phyloP scores from a whole-genome alignment of 345 rosid species.

The Angophora floribunda region DNA sequence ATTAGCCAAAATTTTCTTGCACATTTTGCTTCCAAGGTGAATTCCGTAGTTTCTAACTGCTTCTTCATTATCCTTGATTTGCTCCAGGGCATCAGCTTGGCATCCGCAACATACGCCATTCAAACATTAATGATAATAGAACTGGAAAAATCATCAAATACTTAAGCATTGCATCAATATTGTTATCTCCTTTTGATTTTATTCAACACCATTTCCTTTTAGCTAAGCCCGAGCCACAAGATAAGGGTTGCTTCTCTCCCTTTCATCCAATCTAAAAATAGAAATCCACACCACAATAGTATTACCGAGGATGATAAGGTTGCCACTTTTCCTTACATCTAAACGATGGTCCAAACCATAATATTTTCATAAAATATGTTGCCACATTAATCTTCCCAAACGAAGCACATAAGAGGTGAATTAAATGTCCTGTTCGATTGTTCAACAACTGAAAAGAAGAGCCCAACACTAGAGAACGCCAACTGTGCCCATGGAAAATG shows the following conservation, averaged over 20 bases:
- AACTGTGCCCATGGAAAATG: too few species aligned
- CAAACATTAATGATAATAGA: background rate
- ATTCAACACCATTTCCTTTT: background rate
- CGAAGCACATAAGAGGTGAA: too few species aligned
- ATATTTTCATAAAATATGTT: too few species aligned
- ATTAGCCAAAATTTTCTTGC: constrained; percentile 83
- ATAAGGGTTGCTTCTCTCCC: background rate
- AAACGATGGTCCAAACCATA: too few species aligned
- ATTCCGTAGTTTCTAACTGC: constrained; percentile 86
- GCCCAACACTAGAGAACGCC: too few species aligned
- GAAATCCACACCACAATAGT: background rate
- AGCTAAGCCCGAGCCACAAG: background rate
- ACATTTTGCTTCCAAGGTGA: constrained; percentile 95
- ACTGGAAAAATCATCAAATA: background rate
- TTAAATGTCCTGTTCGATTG: too few species aligned
- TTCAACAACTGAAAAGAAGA: too few species aligned
- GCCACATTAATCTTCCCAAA: too few species aligned
- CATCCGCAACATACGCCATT: constrained; percentile 26
- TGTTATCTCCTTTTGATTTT: background rate
- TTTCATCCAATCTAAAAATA: background rate
- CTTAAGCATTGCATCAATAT: background rate
- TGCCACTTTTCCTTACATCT: too few species aligned
- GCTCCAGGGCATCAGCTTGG: constrained; percentile 88
- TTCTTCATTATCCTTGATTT: constrained; percentile 95
- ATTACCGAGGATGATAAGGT: background rate